Evolutionary conservation across 257 asterid species (phyloP).

Genomic region (Orobanche coerulescens): DNA sequence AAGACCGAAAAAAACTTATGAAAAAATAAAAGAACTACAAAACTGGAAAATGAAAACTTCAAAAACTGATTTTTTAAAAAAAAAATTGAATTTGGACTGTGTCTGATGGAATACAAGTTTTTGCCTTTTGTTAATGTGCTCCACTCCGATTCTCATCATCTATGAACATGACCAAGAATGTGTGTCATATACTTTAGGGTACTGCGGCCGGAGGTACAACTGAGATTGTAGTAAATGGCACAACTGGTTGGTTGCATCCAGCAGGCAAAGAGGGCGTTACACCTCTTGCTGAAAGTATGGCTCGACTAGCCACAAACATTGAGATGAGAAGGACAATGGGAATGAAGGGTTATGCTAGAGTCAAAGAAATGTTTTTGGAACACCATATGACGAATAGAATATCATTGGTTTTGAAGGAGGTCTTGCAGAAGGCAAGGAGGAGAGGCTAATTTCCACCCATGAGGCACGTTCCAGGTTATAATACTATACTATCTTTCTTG

Average conservation of each 20-base stretch:
- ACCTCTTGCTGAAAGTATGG: constrained; percentile 67
- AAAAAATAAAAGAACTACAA: too few relatives aligned
- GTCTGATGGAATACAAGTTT: too few relatives aligned
- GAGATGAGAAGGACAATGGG: constrained; percentile 73
- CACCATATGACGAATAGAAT: constrained; percentile 76
- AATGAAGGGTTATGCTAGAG: constrained; percentile 53
- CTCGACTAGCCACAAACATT: constrained; percentile 49
- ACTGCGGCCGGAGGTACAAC: constrained; percentile 97
- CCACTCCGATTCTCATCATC: background rate
- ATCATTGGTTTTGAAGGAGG: constrained; percentile 59
- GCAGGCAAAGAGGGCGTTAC: constrained; percentile 86
- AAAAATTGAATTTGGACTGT: too few relatives aligned
- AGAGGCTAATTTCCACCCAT: background rate
- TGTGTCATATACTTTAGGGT: constrained; percentile 43
- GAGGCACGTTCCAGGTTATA: constrained; percentile 11
- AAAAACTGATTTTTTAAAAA: too few relatives aligned
- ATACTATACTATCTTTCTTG: background rate
- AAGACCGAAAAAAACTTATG: too few relatives aligned
- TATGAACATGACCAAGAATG: background rate
- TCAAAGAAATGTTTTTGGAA: constrained; percentile 67
- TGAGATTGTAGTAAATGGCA: constrained; percentile 77
- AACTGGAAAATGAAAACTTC: too few relatives aligned
- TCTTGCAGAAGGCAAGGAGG: constrained; percentile 33
- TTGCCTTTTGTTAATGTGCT: background rate
- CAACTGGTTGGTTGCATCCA: constrained; percentile 85